Conservation (phyloP, 2,329 filamentous ascomycete genomes). For the Aotearoamyces nothofagi region DNA sequence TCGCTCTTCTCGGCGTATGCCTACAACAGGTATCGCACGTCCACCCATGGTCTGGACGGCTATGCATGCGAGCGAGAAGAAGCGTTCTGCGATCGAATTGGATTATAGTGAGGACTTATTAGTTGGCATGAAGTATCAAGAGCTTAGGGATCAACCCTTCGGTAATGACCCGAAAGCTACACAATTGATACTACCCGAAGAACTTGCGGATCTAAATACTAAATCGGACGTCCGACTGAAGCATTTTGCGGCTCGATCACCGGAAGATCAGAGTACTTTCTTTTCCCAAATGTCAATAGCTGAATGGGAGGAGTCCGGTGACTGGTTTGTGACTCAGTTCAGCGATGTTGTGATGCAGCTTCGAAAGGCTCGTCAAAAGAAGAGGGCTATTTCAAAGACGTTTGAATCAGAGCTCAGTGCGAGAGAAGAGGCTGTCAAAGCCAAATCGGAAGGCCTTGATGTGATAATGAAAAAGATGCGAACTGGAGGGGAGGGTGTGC, state of each 20-base stretch:
- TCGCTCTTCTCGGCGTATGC: too few species aligned
- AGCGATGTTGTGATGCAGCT: conserved; percentile 9
- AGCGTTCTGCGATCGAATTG: neutral
- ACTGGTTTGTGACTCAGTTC: conserved; percentile 16
- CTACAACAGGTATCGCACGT: too few species aligned
- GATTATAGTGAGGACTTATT: conserved; percentile 2
- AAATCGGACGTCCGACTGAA: conserved; percentile 8
- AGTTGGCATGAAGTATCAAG: neutral
- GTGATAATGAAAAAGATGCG: conserved; percentile 14
- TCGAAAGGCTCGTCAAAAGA: conserved; percentile 12
- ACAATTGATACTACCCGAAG: neutral
- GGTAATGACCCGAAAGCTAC: neutral
- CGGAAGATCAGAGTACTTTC: conserved; percentile 6
- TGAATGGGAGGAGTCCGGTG: conserved; percentile 19
- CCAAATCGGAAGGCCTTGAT: conserved; percentile 9
- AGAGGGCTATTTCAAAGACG: conserved; percentile 9
- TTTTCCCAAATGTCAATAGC: conserved; percentile 10
- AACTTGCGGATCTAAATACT: neutral
- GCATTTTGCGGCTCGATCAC: conserved; percentile 4
- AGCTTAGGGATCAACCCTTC: conserved; percentile 1
- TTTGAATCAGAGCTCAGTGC: conserved; percentile 15
- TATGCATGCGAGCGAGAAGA: neutral
- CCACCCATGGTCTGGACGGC: too few species aligned
- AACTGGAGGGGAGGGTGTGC: conserved; percentile 9
- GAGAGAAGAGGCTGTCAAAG: conserved; percentile 13